These are phyloP conservation scores for Solanum lycopersicoides DNA, from an alignment of 257 asterid species.

Conservation along the genomic window DNA sequence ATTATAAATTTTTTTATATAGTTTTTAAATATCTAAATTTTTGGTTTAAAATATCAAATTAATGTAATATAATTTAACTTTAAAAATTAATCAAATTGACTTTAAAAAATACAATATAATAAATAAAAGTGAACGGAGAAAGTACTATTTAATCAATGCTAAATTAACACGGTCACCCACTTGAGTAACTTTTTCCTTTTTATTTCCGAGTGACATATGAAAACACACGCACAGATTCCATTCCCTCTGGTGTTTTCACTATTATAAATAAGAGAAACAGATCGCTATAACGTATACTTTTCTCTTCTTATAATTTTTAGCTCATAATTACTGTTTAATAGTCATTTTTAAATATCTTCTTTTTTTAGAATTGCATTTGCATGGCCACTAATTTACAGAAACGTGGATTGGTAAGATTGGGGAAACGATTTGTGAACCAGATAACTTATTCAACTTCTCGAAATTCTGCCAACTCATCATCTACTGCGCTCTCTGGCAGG, in stretches of 20 bases:
- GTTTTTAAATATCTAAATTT: no score
- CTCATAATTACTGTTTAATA: neutral
- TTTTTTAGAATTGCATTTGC: neutral
- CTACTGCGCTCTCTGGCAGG: neutral
- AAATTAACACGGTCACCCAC: neutral
- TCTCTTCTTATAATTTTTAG: neutral
- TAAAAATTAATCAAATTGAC: no score
- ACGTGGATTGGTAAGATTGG: neutral
- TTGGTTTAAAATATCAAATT: no score
- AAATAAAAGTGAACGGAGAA: no score
- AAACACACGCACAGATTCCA: neutral
- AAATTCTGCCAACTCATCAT: neutral
- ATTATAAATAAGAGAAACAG: neutral
- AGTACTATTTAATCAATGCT: neutral
- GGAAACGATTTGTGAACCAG: conserved; percentile 1
- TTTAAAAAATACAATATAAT: fast-evolving
- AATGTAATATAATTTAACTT: no score
- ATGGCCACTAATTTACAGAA: conserved; percentile 11
- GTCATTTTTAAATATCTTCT: neutral
- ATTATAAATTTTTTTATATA: no score
- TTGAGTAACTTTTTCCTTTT: neutral
- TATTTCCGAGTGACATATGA: neutral
- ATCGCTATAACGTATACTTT: neutral
- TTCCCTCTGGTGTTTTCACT: neutral
- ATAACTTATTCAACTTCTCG: neutral